Evolutionary conservation across 305 asterid species (phyloP).

Genomic region (Fraxinus velutina): DNA sequence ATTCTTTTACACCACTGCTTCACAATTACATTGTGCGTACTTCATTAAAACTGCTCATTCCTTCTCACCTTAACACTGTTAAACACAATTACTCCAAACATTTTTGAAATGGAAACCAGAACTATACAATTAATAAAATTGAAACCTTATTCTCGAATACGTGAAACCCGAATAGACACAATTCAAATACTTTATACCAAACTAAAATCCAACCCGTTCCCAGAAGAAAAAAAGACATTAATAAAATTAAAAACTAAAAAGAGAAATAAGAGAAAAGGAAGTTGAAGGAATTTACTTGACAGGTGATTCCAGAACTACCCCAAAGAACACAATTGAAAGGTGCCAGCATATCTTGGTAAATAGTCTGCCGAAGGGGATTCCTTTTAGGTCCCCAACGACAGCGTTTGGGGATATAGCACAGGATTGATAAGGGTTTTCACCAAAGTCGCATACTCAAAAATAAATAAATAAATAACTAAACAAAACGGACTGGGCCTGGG

Average conservation of each 20-base stretch:
- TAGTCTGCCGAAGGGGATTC: conserved; percentile 81
- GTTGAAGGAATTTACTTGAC: conserved; percentile 49
- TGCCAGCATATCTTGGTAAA: conserved; percentile 89
- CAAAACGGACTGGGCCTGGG: no score
- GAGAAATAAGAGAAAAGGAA: not conserved
- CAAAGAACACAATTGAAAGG: conserved; percentile 74
- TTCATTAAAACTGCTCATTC: not conserved
- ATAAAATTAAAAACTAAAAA: no score
- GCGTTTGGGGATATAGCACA: conserved; percentile 74
- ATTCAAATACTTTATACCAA: not conserved
- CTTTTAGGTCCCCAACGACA: conserved; percentile 75
- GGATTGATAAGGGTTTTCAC: conserved; percentile 58
- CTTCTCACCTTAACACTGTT: not conserved
- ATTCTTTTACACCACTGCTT: not conserved
- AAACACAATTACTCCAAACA: not conserved
- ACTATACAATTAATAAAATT: not conserved
- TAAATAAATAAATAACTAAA: no score
- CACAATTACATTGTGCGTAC: not conserved
- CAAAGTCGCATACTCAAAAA: not conserved
- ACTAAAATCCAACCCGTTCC: not conserved
- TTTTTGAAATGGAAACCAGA: not conserved
- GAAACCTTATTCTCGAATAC: not conserved
- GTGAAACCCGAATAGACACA: not conserved
- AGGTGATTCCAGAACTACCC: conserved; percentile 75
- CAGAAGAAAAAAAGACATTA: not conserved